Percentiles rank a stretch among this genome's conserved stretches.
Evolutionary conservation across 1,284 basidiomycete species (phyloP).

Genomic region (Pseudozyma pruni): DNA sequence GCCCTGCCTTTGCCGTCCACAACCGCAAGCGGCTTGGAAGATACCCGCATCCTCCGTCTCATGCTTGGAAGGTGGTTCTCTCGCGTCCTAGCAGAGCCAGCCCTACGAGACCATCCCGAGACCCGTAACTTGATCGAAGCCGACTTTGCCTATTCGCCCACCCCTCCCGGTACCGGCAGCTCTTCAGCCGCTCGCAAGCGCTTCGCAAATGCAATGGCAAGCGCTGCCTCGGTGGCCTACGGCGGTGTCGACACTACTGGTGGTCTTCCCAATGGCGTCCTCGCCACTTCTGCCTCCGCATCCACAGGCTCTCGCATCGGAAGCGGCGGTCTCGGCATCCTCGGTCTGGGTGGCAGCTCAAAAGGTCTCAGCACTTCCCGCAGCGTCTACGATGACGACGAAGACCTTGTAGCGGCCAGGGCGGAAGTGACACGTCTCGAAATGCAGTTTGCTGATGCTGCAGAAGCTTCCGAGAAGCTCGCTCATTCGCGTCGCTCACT

Average conservation of each 20-base stretch:
- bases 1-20: conserved; percentile 56
- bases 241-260: conserved; percentile 45
- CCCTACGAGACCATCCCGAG: conserved; percentile 54
- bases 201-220: conserved; percentile 51
- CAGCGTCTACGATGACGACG: conserved; percentile 57
- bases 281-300: conserved; percentile 49
- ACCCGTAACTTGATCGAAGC: conserved; percentile 61
- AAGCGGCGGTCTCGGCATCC: conserved; percentile 40
- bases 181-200: conserved; percentile 50
- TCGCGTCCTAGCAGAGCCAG: conserved; percentile 45
- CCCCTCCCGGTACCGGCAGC: conserved; percentile 43
- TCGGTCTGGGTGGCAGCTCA: conserved; percentile 38
- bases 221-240: conserved; percentile 45
- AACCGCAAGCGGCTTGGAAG: conserved; percentile 43
- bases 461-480: conserved; percentile 47
- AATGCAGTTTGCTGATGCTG: conserved; percentile 59
- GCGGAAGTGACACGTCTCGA: conserved; percentile 61
- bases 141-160: conserved; percentile 61
- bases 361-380: conserved; percentile 50
- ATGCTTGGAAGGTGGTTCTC: conserved; percentile 57
- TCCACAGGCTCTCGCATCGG: conserved; percentile 28
- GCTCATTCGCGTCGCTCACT: conserved; percentile 39
- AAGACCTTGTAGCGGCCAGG: conserved; percentile 55
- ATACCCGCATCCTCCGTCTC: conserved; percentile 52
- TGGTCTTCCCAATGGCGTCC: conserved; percentile 50